Percentiles rank a stretch among this genome's conserved stretches.
Conservation (phyloP, 305 asterid species). For the Euphrasia arctica region DNA sequence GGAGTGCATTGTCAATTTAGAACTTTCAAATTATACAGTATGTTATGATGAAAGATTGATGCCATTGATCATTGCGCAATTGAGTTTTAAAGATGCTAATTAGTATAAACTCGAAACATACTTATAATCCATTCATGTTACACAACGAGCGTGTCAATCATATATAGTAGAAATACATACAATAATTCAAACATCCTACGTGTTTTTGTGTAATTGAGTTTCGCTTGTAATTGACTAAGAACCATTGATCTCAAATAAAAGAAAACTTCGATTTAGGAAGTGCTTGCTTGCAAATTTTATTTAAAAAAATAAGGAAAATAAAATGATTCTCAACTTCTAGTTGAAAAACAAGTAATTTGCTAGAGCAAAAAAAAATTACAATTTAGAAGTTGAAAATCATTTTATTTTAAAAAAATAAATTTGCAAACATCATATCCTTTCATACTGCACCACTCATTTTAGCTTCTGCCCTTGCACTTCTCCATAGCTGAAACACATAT, state of each 20-base stretch:
- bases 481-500: constrained; percentile 40
- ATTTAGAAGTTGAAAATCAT: neutral
- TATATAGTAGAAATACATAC: neutral
- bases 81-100: no score
- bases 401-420: neutral
- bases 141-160: no score
- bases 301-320: neutral
- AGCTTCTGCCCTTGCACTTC: constrained; percentile 49
- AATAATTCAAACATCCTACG: neutral
- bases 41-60: no score
- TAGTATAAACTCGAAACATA: no score
- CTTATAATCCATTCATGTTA: no score
- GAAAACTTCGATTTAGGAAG: neutral
- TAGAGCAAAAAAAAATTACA: neutral
- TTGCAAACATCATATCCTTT: neutral
- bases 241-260: neutral
- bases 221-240: neutral
- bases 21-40: no score
- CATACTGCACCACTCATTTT: neutral
- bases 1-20: no score
- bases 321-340: neutral
- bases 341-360: neutral
- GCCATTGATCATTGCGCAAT: no score
- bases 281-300: neutral
- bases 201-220: neutral